Evolutionary conservation across 2,329 filamentous ascomycete genomes (phyloP).

Genomic region (Cercospora sesami): DNA sequence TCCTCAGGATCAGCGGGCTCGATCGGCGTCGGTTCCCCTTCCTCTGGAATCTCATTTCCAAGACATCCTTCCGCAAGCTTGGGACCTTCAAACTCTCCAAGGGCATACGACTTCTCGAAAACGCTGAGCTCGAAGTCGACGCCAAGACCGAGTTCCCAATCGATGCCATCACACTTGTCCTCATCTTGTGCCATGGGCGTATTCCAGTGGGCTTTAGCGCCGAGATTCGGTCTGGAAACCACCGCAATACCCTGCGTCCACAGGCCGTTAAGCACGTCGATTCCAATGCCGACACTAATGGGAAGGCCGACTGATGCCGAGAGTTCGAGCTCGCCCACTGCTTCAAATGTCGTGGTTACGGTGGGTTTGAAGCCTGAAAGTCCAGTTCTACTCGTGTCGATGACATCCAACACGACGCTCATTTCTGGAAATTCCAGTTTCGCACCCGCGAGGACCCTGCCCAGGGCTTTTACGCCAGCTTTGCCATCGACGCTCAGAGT

Average conservation of each 20-base stretch:
- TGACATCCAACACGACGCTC: background rate
- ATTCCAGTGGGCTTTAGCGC: background rate
- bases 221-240: background rate
- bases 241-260: background rate
- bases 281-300: background rate
- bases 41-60: background rate
- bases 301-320: background rate
- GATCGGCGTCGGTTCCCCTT: background rate
- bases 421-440: conserved; percentile 3
- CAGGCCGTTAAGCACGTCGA: background rate
- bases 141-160: background rate
- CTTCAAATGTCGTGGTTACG: background rate
- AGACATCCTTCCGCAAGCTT: conserved; percentile 2
- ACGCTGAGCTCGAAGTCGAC: background rate
- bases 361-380: background rate
- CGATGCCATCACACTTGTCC: background rate
- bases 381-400: background rate
- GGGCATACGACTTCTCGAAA: background rate
- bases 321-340: background rate
- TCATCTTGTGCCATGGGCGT: background rate
- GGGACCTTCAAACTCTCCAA: background rate
- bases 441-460: background rate
- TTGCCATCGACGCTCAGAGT: background rate
- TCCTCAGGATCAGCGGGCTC: background rate
- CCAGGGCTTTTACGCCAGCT: background rate